A percentile compares a stretch with the other conserved stretches of the same genome.
Conservation (phyloP, 495 filamentous ascomycete species). For the Geoglossum glabrum region DNA sequence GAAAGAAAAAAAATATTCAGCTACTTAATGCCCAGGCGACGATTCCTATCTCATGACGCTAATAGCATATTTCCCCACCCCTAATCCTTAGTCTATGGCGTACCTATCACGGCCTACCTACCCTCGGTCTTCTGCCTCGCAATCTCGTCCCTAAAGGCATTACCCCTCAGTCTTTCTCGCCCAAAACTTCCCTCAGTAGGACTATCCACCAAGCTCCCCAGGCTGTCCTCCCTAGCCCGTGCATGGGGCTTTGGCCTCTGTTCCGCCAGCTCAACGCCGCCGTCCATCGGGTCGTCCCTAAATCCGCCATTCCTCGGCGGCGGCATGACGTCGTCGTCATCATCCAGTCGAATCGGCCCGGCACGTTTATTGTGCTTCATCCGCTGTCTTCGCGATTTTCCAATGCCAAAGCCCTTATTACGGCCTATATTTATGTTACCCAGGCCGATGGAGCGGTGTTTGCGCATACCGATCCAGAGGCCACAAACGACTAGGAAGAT, state of each 20-base stretch:
- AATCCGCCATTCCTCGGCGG: background rate
- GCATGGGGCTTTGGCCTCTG: background rate
- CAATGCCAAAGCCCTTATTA: constrained; percentile 1
- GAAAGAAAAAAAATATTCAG: too few relatives aligned
- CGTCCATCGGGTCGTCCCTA: background rate
- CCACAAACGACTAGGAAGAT: constrained; percentile 2
- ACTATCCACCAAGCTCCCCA: background rate
- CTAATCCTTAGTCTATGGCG: too few relatives aligned
- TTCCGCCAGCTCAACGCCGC: background rate
- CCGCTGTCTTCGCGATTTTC: constrained; percentile 4
- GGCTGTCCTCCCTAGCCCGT: background rate
- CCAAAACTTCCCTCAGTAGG: background rate
- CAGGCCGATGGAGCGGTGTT: background rate
- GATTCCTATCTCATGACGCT: too few relatives aligned
- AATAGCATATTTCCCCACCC: too few relatives aligned
- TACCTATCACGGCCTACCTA: too few relatives aligned
- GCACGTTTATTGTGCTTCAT: background rate
- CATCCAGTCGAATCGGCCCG: background rate
- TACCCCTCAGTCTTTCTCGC: background rate
- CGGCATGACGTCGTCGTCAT: background rate
- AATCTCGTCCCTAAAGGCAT: background rate
- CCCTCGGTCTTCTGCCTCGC: background rate
- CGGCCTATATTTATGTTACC: background rate
- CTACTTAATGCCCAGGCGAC: too few relatives aligned
- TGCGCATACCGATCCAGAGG: constrained; percentile 3